A percentile compares a stretch with the other conserved stretches of the same genome.
These are phyloP conservation scores for Aspergillus ibericus DNA, from an alignment of 2,329 filamentous ascomycete species.

Conservation along the genomic window DNA sequence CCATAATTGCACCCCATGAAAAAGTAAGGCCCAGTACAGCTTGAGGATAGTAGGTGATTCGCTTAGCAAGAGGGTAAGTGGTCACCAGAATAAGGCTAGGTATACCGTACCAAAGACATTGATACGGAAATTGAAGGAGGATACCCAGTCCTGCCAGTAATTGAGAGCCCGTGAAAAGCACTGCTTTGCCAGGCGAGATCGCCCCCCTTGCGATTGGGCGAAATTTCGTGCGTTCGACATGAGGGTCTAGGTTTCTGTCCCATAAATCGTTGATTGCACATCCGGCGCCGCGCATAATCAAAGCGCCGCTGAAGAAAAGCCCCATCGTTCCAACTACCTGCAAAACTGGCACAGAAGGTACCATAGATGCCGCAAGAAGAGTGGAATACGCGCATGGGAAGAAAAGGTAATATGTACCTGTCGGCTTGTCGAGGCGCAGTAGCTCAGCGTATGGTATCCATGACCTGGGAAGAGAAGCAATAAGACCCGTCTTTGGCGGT, in stretches of 20 bases:
- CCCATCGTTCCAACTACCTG: constrained; percentile 41
- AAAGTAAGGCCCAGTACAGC: constrained; percentile 53
- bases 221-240: constrained; percentile 52
- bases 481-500: constrained; percentile 47
- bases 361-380: constrained; percentile 44
- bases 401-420: constrained; percentile 55
- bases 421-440: constrained; percentile 53
- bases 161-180: constrained; percentile 48
- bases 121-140: constrained; percentile 43
- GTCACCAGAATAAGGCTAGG: constrained; percentile 46
- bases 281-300: constrained; percentile 53
- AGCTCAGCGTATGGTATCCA: constrained; percentile 59
- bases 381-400: constrained; percentile 54
- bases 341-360: constrained; percentile 29
- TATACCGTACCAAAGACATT: constrained; percentile 46
- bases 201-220: constrained; percentile 55
- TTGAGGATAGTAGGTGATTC: constrained; percentile 55
- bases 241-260: constrained; percentile 56
- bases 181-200: constrained; percentile 45
- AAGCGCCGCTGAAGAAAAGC: constrained; percentile 44
- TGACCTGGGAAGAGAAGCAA: constrained; percentile 48
- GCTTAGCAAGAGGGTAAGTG: constrained; percentile 54
- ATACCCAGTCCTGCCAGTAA: constrained; percentile 44
- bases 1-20: constrained; percentile 53
- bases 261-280: constrained; percentile 60